Evolutionary conservation across 139 green algal genomes (phyloP), one percentile per base, ranked within the genome.

Genomic region (Nannochloris sp.): DNA sequence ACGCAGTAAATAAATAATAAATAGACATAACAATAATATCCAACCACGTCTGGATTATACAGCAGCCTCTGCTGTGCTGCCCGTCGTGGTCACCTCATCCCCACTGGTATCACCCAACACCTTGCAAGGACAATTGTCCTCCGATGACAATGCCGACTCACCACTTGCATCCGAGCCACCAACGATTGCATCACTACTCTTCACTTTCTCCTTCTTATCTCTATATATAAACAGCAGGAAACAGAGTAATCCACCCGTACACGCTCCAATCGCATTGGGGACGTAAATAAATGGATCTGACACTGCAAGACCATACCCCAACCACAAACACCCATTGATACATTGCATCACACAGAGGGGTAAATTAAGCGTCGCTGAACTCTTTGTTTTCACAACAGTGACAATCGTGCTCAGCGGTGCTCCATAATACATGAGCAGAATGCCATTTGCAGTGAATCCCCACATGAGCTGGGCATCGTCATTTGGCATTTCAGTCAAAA

Each of bases 371-470:
- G 77, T 76, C 11, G 72, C 49, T 1, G 66, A 71, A 71, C 66
- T 81, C 62, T 78, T 75, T 9, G 69, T 83, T n/a, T 61, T 62
- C 29, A 89, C 67, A 43, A 89, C 81, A 11, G 78, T 70, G 12
- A 70, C 31, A 50, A 83, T 54, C 3, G 75, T 86, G 37, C 54
- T 72, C 31, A 88, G 71, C 11, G 83, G 80, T 1, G 83, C 67
- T n/a, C 66, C 69, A 60, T 90, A 88, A 50, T 83, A 88, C 14
- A 81, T 57, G 11, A 85, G 60, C 60, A 76, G 67, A 44, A 89
- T 73, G 29, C 57, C 70, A 25, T 77, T 77, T 29, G 70, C 29
- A 5, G 70, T 73, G 57, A 65, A 77, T 21, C 66, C 66, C 64
- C 74, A 81, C 18, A 78, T 48, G 18, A 61, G 21, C 43, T 75